Conservation (phyloP, 352 stramenopile genomes). For the Globisporangium iwayamae region DNA sequence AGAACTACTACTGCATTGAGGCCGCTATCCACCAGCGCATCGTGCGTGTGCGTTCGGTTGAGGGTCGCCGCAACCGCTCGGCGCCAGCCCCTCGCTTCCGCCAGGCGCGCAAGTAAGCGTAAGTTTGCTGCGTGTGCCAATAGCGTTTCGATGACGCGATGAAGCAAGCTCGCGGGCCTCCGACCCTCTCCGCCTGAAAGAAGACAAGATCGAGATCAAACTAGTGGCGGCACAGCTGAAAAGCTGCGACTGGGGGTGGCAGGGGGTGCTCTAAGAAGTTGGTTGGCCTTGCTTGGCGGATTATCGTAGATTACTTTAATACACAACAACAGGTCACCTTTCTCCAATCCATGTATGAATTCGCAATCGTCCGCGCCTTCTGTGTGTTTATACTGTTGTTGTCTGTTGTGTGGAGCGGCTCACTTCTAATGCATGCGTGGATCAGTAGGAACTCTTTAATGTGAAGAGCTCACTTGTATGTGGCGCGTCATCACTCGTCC, state of each 20-base stretch:
- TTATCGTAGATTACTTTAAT: slow-evolving; percentile 7
- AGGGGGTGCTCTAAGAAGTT: slow-evolving; percentile 2
- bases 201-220: background rate
- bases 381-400: background rate
- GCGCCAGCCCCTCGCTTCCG: slow-evolving; percentile 87
- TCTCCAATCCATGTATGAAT: slow-evolving; percentile 8
- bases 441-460: background rate
- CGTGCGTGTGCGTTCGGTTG: slow-evolving; percentile 94
- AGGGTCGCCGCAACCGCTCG: slow-evolving; percentile 92
- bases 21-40: slow-evolving; percentile 99
- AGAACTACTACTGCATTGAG: slow-evolving; percentile 99
- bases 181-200: background rate
- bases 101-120: slow-evolving; percentile 59
- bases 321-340: slow-evolving; percentile 9
- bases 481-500: too few relatives aligned
- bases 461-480: background rate
- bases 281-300: slow-evolving; percentile 3
- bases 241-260: slow-evolving; percentile 6
- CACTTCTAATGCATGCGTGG: background rate
- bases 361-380: background rate
- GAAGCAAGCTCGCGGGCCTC: slow-evolving; percentile 7
- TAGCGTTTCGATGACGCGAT: background rate
- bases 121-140: slow-evolving; percentile 9
- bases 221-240: slow-evolving; percentile 8
- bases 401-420: too few relatives aligned